Evolutionary conservation across 1,139 yeast genomes (phyloP), one percentile per base, ranked within the genome.

Genomic region (Candida freyschussii): DNA sequence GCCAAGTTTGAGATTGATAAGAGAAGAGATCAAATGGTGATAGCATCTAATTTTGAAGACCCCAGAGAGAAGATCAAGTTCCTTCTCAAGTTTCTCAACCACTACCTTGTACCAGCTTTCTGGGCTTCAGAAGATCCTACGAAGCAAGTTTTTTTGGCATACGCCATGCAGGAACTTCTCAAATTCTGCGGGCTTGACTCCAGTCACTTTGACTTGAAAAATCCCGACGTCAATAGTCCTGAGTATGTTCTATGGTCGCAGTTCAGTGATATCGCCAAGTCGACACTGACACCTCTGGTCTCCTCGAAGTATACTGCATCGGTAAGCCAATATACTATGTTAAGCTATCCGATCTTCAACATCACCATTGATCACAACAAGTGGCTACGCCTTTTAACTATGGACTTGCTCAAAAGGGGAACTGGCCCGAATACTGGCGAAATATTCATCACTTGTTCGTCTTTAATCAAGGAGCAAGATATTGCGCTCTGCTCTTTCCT

Each of bases 121-220:
- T 80, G 94, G 75, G 87, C 96, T 1, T 81, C 96, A 1, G 83
- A 81, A 29, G 87, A 87, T 52, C 96, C 98, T 0, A 74, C 76
- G 17, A 76, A 78, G 32, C 98, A 93, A 54, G 67, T 84, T 41
- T 84, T 81, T 52, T 69, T 89, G 21, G 96, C 96, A 0, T 83
- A 74, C 57, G 85, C 93, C 0, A 85, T 93, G 72, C 99, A 93
- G 53, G 93, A 85, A 44, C 78, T 82, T 30, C 59, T 91, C 33
- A 75, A 76, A 40, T 72, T 78, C 10, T 69, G 91, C 53, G 76
- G 74, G 2, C 59, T 84, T 21, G 71, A 41, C 20, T 35, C 40
- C 3, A 30, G 54, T 3, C 52, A 59, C 5, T 56, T 62, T 39
- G 63, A 68, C 13, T 44, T 66, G 6, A 51, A 53, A 17, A 32